These are phyloP conservation scores for Colletotrichum sp. DNA, from an alignment of 2,329 filamentous ascomycete species.

Conservation along the genomic window DNA sequence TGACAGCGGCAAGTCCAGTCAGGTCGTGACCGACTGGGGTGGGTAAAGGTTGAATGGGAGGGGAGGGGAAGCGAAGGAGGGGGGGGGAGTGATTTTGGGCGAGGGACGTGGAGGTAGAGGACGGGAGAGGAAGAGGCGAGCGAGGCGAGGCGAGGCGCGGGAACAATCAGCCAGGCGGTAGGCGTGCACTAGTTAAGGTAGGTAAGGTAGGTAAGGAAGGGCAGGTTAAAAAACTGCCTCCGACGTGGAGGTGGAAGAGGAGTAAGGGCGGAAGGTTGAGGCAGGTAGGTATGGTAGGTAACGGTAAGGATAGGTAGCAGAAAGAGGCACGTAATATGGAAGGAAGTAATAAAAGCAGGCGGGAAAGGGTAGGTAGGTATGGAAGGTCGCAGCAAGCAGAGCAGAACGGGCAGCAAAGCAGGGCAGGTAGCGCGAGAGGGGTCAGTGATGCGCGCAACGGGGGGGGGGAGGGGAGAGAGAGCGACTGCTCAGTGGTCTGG, in stretches of 20 bases:
- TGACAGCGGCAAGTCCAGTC: conserved; percentile 7
- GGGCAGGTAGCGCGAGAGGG: conserved; percentile 8
- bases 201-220: neutral
- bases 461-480: neutral
- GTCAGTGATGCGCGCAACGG: neutral
- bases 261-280: neutral
- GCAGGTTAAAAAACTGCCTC: neutral
- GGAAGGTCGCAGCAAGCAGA: neutral
- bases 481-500: neutral
- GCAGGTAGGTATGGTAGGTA: neutral
- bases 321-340: neutral
- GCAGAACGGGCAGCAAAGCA: neutral
- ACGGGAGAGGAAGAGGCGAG: neutral
- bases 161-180: neutral
- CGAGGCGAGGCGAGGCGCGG: neutral
- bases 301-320: neutral
- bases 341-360: neutral
- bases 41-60: neutral
- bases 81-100: neutral
- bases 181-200: neutral
- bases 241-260: neutral
- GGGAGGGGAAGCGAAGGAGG: neutral
- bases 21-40: neutral
- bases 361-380: neutral
- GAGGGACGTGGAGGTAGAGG: neutral